Conservation (phyloP, 805 yeast species). For the Yarrowia sp. region DNA sequence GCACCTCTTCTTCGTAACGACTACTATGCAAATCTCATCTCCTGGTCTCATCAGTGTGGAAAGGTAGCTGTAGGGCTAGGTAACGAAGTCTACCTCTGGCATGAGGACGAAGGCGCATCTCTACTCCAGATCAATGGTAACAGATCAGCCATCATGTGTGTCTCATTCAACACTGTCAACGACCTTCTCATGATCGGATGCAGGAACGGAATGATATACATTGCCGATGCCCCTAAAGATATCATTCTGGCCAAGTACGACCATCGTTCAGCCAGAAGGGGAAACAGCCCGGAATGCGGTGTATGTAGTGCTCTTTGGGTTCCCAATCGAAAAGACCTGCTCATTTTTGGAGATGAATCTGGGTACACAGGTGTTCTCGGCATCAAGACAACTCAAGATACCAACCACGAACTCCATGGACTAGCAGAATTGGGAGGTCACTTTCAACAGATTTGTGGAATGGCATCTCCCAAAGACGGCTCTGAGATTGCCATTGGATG, state of each 20-base stretch:
- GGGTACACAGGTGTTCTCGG: constrained; percentile 28
- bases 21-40: constrained; percentile 72
- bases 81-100: constrained; percentile 65
- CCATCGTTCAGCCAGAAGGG: constrained; percentile 1
- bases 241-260: constrained; percentile 47
- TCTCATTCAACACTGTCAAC: constrained; percentile 30
- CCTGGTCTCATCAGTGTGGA: constrained; percentile 63
- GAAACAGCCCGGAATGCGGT: constrained; percentile 51
- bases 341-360: constrained; percentile 69
- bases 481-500: constrained; percentile 79
- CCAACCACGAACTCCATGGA: neutral
- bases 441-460: constrained; percentile 48
- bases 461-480: constrained; percentile 63
- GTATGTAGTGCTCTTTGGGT: constrained; percentile 67
- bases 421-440: constrained; percentile 42
- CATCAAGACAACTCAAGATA: neutral
- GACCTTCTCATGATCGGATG: constrained; percentile 36
- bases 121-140: constrained; percentile 48
- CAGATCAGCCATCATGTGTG: constrained; percentile 40
- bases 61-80: constrained; percentile 70
- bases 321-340: constrained; percentile 50
- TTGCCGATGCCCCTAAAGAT: constrained; percentile 48
- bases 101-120: constrained; percentile 56
- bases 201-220: constrained; percentile 33
- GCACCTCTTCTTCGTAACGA: constrained; percentile 76